A percentile compares a stretch with the other conserved stretches of the same genome.
Evolutionary conservation across 345 rosid genomes (phyloP).

Genomic region (Sonneratia caseolaris): DNA sequence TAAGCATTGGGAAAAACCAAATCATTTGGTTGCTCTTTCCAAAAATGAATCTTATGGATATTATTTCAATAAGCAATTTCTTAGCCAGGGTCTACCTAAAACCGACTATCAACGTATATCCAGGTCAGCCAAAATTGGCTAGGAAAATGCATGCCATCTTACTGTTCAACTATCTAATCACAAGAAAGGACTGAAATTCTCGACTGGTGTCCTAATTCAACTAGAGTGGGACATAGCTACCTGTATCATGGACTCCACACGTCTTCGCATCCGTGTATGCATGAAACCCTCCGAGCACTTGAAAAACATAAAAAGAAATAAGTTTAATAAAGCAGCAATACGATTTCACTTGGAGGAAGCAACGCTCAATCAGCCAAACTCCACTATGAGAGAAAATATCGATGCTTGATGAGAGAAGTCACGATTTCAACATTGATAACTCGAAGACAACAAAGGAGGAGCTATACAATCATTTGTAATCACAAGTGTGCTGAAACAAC

Average conservation of each 20-base stretch:
- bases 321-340: background rate
- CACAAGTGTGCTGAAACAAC: too few species aligned
- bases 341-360: background rate
- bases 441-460: background rate
- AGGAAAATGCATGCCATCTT: too few species aligned
- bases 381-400: background rate
- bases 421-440: background rate
- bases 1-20: too few species aligned
- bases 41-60: too few species aligned
- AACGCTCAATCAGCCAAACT: background rate
- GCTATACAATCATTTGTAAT: too few species aligned
- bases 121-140: too few species aligned
- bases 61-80: too few species aligned
- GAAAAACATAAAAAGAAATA: background rate
- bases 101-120: too few species aligned
- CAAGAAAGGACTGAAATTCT: background rate
- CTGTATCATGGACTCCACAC: constrained; percentile 86
- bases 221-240: constrained; percentile 19
- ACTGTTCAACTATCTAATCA: background rate
- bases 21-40: too few species aligned
- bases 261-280: constrained; percentile 94
- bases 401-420: background rate
- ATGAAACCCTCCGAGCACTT: constrained; percentile 93
- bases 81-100: too few species aligned
- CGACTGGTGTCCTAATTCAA: background rate